Evolutionary conservation across 257 asterid genomes (phyloP).

Genomic region (Ehretia macrophylla): DNA sequence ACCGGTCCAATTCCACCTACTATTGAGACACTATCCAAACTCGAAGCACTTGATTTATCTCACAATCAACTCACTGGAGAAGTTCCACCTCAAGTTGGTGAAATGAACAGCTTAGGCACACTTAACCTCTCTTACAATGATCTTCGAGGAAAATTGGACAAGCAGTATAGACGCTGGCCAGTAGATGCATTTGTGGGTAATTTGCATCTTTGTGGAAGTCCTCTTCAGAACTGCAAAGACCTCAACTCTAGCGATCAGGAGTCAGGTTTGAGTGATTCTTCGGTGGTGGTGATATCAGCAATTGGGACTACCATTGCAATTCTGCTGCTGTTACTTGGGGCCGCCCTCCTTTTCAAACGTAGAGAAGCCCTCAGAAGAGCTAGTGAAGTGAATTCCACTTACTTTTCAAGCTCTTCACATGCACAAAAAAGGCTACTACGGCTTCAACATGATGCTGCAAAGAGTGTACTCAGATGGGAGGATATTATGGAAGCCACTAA

Average conservation of each 20-base stretch:
- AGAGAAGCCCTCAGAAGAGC: constrained; percentile 45
- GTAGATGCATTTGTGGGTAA: constrained; percentile 64
- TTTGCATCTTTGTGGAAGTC: constrained; percentile 66
- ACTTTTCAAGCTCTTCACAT: constrained; percentile 65
- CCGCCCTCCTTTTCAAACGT: constrained; percentile 54
- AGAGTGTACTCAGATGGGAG: constrained; percentile 63
- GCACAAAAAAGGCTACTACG: constrained; percentile 53
- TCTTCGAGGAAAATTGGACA: constrained; percentile 62
- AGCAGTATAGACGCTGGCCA: constrained; percentile 68
- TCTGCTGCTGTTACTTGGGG: constrained; percentile 53
- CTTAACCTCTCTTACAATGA: constrained; percentile 75
- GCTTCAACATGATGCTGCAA: constrained; percentile 43
- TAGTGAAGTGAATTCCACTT: constrained; percentile 36
- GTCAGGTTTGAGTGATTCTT: constrained; percentile 35
- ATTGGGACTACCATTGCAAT: constrained; percentile 43
- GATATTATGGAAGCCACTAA: constrained; percentile 91
- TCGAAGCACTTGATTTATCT: constrained; percentile 75
- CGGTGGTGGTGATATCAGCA: constrained; percentile 62
- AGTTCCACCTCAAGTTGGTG: constrained; percentile 61
- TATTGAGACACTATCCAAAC: constrained; percentile 59
- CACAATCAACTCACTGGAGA: constrained; percentile 63
- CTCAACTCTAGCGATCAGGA: constrained; percentile 11
- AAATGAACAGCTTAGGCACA: constrained; percentile 77
- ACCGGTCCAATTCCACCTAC: constrained; percentile 59
- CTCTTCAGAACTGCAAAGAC: constrained; percentile 52